These are phyloP conservation scores for Fusarium ambrosium DNA, from an alignment of 2,329 filamentous ascomycete species.

Conservation along the genomic window DNA sequence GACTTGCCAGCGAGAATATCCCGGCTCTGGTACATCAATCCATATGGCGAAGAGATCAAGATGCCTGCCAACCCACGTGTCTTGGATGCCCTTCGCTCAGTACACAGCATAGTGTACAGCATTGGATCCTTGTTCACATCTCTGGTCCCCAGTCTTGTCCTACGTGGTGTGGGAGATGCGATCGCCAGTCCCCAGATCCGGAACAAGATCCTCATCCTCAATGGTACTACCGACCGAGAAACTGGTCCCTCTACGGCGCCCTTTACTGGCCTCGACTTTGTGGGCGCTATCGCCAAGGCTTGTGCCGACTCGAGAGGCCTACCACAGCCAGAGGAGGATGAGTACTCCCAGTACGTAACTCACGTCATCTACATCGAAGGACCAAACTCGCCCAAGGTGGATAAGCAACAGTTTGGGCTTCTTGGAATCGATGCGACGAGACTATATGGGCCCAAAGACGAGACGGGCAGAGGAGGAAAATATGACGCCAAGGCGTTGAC, in stretches of 20 bases:
- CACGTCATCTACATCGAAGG: constrained; percentile 87
- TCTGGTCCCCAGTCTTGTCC: constrained; percentile 84
- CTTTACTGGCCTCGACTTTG: constrained; percentile 84
- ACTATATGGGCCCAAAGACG: constrained; percentile 77
- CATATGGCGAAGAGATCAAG: constrained; percentile 95
- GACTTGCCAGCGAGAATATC: constrained; percentile 84
- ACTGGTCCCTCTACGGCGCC: constrained; percentile 77
- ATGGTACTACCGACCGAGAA: constrained; percentile 87
- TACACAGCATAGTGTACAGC: constrained; percentile 84
- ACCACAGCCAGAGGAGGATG: constrained; percentile 53
- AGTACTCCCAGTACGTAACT: constrained; percentile 80
- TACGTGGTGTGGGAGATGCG: constrained; percentile 78
- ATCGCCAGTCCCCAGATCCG: constrained; percentile 59
- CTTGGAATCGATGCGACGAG: constrained; percentile 83
- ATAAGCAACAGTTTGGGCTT: constrained; percentile 71
- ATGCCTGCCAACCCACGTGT: constrained; percentile 87
- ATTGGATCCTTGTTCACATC: constrained; percentile 96
- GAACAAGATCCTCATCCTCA: constrained; percentile 86
- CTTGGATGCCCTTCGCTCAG: constrained; percentile 73
- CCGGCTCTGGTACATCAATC: constrained; percentile 97
- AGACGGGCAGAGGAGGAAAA: constrained; percentile 59
- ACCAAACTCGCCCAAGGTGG: constrained; percentile 76
- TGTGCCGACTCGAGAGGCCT: constrained; percentile 75
- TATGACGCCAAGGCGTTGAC: constrained; percentile 84
- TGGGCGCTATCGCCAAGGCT: constrained; percentile 82